Base-by-base conservation (phyloP, 78 protist genomes). In the Corallochytrium limacisporum region DNA sequence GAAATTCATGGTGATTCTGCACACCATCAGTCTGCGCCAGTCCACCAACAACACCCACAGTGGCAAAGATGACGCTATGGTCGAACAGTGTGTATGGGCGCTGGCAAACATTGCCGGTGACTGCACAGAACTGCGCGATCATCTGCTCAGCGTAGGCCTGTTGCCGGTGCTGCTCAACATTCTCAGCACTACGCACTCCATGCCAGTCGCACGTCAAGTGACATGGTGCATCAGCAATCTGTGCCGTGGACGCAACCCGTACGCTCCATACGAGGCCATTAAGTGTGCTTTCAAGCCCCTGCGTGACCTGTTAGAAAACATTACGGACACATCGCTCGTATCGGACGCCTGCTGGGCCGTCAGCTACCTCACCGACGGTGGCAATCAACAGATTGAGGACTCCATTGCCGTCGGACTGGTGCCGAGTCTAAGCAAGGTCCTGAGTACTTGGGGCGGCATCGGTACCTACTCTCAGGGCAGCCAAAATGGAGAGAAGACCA, bases 21-120 rank as follows among this genome's bases (percentile, higher is more conserved):
- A n/a, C n/a, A n/a, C n/a, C n/a, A n/a, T n/a, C n/a, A n/a, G n/a
- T n/a, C n/a, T n/a, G n/a, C n/a, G n/a, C n/a, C n/a, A n/a, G n/a
- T n/a, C n/a, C n/a, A n/a, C n/a, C n/a, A n/a, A n/a, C n/a, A n/a
- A n/a, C n/a, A n/a, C n/a, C n/a, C n/a, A n/a, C n/a, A n/a, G n/a
- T n/a, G n/a, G n/a, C n/a, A n/a, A n/a, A n/a, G n/a, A n/a, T n/a
- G n/a, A n/a, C n/a, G n/a, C n/a, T n/a, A n/a, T n/a, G n/a, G n/a
- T 28, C 12, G 8, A 13, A 8, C 65, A 59, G 81, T 78, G 92
- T 35, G 85, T 88, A 7, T 93, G 98, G 98, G 97, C 96, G 8
- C 77, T 94, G 1, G 98, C 98, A 48, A 94, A 94, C 85, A 92
- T 94, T 37, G 98, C 98, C 12, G 98, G 98, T 39, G 98, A 94